Evolutionary conservation across 331 rosid species (phyloP), one percentile per base, ranked within the genome.

Genomic region (Erythrophleum ivorense): DNA sequence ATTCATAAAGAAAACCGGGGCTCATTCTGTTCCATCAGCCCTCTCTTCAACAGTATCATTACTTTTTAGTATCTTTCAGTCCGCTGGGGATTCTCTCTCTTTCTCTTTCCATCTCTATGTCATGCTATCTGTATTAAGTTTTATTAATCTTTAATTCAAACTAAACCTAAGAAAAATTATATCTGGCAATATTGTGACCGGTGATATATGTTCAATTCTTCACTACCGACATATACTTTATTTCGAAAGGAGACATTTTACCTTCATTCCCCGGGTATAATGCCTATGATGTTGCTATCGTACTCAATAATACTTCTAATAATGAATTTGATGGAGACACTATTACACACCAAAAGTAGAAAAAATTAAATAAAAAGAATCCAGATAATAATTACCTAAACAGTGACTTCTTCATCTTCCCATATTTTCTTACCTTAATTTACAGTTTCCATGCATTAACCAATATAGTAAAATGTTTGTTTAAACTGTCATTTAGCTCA

Each of bases 231-330:
- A 87, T 46, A 33, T 40, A 71, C 11, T 15, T 40, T 60, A 73
- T 78, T 78, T 65, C 38, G n/a, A 78, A 79, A 78, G 79, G 64
- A 57, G 88, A 87, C 90, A 82, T 79, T 73, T 77, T 50, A 87
- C 88, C 86, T 87, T 87, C 65, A 71, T 87, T 74, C 46, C 81
- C 84, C 83, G 78, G 43, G 7, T 67, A 50, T 82, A 79, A 57
- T 76, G 88, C 85, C 90, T 71, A 33, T 75, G 84, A 84, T 84
- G 84, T 82, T 57, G 90, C 72, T 70, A 64, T 46, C 78, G 19
- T 46, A 74, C 75, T 84, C 80, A 62, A 78, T 78, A 72, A 82
- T 49, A 69, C 82, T 53, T 73, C 62, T 58, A 40, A 72, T n/a
- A 80, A 33, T 75, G 46, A 62, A 76, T 80, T 79, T 80, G 64